A percentile compares a stretch with the other conserved stretches of the same genome.
Conservation (phyloP, 768 basidiomycete species). For the Panus rudis region DNA sequence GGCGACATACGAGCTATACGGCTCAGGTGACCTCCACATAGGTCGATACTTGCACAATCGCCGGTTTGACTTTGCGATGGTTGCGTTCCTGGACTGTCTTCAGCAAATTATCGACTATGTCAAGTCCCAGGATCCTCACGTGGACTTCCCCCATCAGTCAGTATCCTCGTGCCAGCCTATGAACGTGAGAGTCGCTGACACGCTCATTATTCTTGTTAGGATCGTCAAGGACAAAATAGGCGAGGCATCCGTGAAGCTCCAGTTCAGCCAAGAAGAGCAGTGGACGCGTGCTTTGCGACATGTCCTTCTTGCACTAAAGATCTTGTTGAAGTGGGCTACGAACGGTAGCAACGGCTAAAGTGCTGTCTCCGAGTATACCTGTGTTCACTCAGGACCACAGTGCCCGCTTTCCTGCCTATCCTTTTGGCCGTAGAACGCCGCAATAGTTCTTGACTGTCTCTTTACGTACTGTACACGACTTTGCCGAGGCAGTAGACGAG, state of each 20-base stretch:
- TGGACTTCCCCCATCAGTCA: slow-evolving; percentile 86
- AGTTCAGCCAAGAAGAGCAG: slow-evolving; percentile 90
- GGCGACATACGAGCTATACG: slow-evolving; percentile 85
- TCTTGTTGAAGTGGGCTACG: slow-evolving; percentile 81
- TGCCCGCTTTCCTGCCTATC: too few relatives aligned
- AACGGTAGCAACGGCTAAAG: slow-evolving; percentile 61
- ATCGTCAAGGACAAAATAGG: slow-evolving; percentile 93
- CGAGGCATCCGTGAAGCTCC: slow-evolving; percentile 88
- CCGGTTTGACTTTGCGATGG: slow-evolving; percentile 94
- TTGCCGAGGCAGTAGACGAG: too few relatives aligned
- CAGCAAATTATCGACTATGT: slow-evolving; percentile 88
- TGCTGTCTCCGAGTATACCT: not conserved
- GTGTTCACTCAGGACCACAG: too few relatives aligned
- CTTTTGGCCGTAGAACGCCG: too few relatives aligned
- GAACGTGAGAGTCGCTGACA: not conserved
- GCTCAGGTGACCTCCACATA: slow-evolving; percentile 87
- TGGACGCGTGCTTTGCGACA: slow-evolving; percentile 95
- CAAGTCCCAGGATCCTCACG: slow-evolving; percentile 56
- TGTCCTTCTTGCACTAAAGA: slow-evolving; percentile 83
- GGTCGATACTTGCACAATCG: slow-evolving; percentile 89
- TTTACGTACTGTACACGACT: too few relatives aligned
- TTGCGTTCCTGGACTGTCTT: slow-evolving; percentile 91
- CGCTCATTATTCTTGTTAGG: slow-evolving; percentile 32
- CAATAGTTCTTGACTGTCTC: too few relatives aligned
- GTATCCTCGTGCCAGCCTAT: slow-evolving; percentile 26